A percentile compares a stretch with the other conserved stretches of the same genome.
These are phyloP conservation scores for Alternaria atra DNA, from an alignment of 2,329 filamentous ascomycete genomes.

Conservation along the genomic window DNA sequence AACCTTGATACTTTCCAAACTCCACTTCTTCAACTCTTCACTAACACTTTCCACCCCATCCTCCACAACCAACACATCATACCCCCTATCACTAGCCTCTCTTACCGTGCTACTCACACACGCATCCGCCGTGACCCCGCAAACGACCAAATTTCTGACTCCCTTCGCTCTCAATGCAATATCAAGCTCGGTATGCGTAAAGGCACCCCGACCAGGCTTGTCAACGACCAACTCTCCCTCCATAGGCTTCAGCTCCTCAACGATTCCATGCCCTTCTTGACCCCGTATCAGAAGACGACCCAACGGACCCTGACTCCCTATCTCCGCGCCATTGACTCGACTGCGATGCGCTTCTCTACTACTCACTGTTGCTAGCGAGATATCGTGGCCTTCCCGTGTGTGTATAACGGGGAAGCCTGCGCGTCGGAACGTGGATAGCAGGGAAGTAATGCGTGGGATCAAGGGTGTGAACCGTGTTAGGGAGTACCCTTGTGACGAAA, in stretches of 20 bases:
- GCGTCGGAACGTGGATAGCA: constrained; percentile 55
- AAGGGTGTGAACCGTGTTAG: constrained; percentile 53
- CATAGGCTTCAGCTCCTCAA: constrained; percentile 62
- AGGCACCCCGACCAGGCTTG: constrained; percentile 64
- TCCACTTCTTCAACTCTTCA: constrained; percentile 42
- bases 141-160: constrained; percentile 62
- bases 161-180: constrained; percentile 60
- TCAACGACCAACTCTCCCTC: constrained; percentile 61
- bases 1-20: constrained; percentile 40
- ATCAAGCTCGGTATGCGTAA: constrained; percentile 64
- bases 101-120: constrained; percentile 65
- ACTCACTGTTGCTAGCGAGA: constrained; percentile 65
- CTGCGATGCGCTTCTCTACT: constrained; percentile 64
- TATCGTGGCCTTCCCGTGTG: constrained; percentile 63
- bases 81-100: constrained; percentile 65
- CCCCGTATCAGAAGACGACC: constrained; percentile 68
- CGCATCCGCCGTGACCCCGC: constrained; percentile 65
- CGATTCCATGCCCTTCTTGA: constrained; percentile 65
- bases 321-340: constrained; percentile 62
- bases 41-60: constrained; percentile 54
- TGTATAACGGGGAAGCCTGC: constrained; percentile 57
- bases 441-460: constrained; percentile 54
- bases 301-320: constrained; percentile 63
- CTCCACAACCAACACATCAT: constrained; percentile 62
- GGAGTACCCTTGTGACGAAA: constrained; percentile 59